These are phyloP conservation scores for Solanum gracilifrons DNA, from an alignment of 257 asterid genomes.

Conservation along the genomic window DNA sequence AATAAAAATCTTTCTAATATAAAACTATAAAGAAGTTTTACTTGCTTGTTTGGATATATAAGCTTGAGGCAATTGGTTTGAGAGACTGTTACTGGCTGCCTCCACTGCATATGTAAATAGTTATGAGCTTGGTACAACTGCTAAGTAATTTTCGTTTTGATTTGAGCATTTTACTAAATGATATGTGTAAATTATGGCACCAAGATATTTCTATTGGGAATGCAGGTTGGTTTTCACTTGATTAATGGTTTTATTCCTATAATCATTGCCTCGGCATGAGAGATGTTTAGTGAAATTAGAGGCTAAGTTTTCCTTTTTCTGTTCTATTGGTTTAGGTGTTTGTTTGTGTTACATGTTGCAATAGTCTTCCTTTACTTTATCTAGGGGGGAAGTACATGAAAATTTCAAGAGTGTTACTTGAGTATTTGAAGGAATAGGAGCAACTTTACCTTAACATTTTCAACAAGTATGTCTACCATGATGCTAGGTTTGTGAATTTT, in stretches of 20 bases:
- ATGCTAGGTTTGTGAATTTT: neutral
- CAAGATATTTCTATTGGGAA: neutral
- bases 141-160: neutral
- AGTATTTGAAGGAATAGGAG: neutral
- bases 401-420: neutral
- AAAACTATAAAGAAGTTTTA: neutral
- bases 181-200: neutral
- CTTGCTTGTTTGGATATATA: neutral
- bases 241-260: neutral
- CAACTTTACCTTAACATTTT: neutral
- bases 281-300: neutral
- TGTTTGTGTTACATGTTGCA: neutral
- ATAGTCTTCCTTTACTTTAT: neutral
- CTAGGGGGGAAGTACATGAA: neutral
- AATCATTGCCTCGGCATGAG: neutral
- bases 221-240: neutral
- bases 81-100: neutral
- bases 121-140: neutral
- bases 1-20: neutral
- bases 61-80: neutral
- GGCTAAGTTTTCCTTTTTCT: neutral
- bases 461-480: neutral
- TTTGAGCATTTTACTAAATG: neutral
- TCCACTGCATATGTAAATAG: neutral
- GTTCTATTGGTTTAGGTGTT: neutral